Percentiles rank a stretch among this genome's conserved stretches.
Evolutionary conservation across 257 asterid genomes (phyloP).

Genomic region (Anisodus tanguticus): DNA sequence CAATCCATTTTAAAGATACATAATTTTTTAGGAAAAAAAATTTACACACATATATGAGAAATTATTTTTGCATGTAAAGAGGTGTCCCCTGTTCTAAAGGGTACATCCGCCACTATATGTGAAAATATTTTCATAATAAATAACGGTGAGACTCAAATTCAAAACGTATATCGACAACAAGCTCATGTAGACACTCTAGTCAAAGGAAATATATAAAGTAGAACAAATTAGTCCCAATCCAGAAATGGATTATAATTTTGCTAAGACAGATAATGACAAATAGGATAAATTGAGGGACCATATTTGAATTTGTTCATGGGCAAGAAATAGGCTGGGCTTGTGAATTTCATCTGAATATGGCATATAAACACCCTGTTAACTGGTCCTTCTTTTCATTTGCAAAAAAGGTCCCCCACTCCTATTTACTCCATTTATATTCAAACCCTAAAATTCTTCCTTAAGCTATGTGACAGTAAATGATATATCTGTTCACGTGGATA

Average conservation of each 20-base stretch:
- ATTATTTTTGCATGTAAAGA: too few relatives aligned
- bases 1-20: too few relatives aligned
- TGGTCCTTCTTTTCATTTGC: conserved; percentile 12
- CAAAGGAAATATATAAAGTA: too few relatives aligned
- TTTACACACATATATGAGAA: too few relatives aligned
- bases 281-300: conserved; percentile 18
- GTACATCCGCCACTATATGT: too few relatives aligned
- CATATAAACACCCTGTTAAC: not conserved
- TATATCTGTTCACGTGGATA: not conserved
- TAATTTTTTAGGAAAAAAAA: too few relatives aligned
- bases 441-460: not conserved
- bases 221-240: not conserved
- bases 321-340: not conserved
- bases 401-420: conserved; percentile 16
- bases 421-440: not conserved
- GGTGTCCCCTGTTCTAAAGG: too few relatives aligned
- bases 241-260: not conserved
- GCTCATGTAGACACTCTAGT: too few relatives aligned
- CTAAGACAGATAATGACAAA: not conserved
- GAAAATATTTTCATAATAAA: too few relatives aligned
- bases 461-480: not conserved
- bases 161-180: too few relatives aligned
- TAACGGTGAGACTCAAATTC: too few relatives aligned
- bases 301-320: conserved; percentile 6
- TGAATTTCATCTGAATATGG: not conserved